These are phyloP conservation scores for Megacollybia marginata DNA, from an alignment of 768 basidiomycete species.

Conservation along the genomic window DNA sequence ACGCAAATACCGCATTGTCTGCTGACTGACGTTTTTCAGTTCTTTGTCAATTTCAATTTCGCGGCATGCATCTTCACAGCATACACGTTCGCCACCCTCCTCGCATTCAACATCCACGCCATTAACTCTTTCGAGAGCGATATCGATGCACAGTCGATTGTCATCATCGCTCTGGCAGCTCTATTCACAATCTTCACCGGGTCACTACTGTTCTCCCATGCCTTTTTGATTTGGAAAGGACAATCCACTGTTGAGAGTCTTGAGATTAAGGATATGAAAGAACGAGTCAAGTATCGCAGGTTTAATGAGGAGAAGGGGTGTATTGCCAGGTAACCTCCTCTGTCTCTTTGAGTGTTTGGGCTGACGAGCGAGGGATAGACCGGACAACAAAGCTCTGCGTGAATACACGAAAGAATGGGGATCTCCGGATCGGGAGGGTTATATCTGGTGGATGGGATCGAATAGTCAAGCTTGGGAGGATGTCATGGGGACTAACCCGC, in stretches of 20 bases:
- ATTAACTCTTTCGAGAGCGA: constrained; percentile 6
- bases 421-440: constrained; percentile 60
- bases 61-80: constrained; percentile 53
- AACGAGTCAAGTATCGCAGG: constrained; percentile 43
- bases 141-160: constrained; percentile 64
- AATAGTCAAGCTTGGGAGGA: constrained; percentile 60
- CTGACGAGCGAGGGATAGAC: constrained; percentile 25
- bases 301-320: constrained; percentile 40
- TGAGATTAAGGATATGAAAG: constrained; percentile 46
- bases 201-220: constrained; percentile 50
- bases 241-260: constrained; percentile 82
- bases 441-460: constrained; percentile 81
- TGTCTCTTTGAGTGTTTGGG: background rate
- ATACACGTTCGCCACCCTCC: constrained; percentile 57
- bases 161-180: constrained; percentile 66
- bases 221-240: constrained; percentile 51
- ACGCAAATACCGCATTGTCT: background rate
- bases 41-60: constrained; percentile 76
- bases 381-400: constrained; percentile 32
- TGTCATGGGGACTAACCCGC: constrained; percentile 66
- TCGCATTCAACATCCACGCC: constrained; percentile 40
- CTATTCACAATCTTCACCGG: constrained; percentile 68
- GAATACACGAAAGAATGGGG: constrained; percentile 85
- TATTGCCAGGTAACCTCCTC: background rate
- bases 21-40: constrained; percentile 33